Evolutionary conservation across 225 moss, liverwort and hornwort genomes (phyloP), one percentile per base, ranked within the genome.

Genomic region (Neckera pumila): DNA sequence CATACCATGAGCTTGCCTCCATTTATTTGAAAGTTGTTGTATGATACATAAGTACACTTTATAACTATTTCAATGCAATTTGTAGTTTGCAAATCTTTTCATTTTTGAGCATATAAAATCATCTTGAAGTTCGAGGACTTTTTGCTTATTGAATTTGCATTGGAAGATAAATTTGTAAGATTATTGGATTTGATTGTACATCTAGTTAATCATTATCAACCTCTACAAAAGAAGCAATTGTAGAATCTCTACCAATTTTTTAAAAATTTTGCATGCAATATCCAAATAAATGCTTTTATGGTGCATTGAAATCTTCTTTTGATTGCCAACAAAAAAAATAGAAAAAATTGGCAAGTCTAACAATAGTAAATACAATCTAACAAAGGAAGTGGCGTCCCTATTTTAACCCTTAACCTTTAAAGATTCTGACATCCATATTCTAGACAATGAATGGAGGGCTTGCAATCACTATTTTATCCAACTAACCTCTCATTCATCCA

Each of bases 71-170:
- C 17, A 45, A 18, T 0, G 0, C 0, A 47, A 17, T 18, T 30
- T 30, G 18, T 1, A 0, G 3, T 45, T 5, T 73, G 2, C 28
- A 17, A 45, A 45, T 28, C 17, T 45, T 10, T 43, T 1, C 11
- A 18, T 30, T 30, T 11, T 47, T 18, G 0, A 73, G 6, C 2
- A 30, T 30, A 1, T 30, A 28, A 7, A 18, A 47, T 1, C 7
- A 73, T 45, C 18, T 73, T 11, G 2, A 74, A 74, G 31, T 18
- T 47, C 0, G 1, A 9, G 10, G 2, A 28, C 1, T 28, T 73
- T 73, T 28, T 30, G 3, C 0, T 45, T 3, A 3, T 1, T 71
- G 2, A 73, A 45, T 45, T 0, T 18, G 0, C 10, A 0, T 17
- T 1, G 5, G 14, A 18, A 27, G 26, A 27, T 16, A 40, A 28